Percentiles rank a stretch among this genome's conserved stretches.
These are phyloP conservation scores for Chlamydomonas applanata DNA, from an alignment of 139 green algal genomes.

Conservation along the genomic window DNA sequence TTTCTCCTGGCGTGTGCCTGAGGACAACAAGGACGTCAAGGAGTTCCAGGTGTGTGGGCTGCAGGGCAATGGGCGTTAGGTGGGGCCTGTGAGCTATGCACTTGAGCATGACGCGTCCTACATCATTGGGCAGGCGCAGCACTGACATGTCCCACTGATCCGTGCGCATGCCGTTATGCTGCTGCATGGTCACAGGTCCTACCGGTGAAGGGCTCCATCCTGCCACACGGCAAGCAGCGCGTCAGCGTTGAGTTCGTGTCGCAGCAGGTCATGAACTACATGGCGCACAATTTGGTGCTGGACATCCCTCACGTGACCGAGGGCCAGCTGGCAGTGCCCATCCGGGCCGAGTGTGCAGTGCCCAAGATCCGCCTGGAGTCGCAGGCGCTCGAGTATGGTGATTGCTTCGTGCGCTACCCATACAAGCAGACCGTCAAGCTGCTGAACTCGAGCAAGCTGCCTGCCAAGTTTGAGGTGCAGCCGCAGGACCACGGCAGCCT, in stretches of 20 bases:
- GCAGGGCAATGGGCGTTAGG: too few relatives aligned
- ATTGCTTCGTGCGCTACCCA: slow-evolving; percentile 66
- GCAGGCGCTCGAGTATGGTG: slow-evolving; percentile 64
- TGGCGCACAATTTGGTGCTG: slow-evolving; percentile 48
- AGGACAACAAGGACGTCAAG: slow-evolving; percentile 35
- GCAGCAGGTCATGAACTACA: slow-evolving; percentile 43
- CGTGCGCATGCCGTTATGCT: too few relatives aligned
- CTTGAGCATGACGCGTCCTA: too few relatives aligned
- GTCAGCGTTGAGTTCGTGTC: slow-evolving; percentile 62
- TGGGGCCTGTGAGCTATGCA: too few relatives aligned
- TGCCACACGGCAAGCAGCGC: slow-evolving; percentile 51
- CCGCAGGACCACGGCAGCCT: slow-evolving; percentile 59
- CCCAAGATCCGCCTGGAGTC: slow-evolving; percentile 52
- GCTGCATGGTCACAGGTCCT: slow-evolving; percentile 22
- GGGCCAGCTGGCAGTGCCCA: slow-evolving; percentile 34
- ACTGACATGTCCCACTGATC: too few relatives aligned
- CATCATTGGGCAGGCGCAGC: too few relatives aligned
- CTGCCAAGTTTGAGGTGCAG: slow-evolving; percentile 73
- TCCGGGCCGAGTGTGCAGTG: slow-evolving; percentile 67
- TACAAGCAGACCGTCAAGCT: slow-evolving; percentile 62
- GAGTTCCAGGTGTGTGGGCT: slow-evolving; percentile 53
- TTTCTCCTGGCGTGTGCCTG: slow-evolving; percentile 60
- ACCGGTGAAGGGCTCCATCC: slow-evolving; percentile 56
- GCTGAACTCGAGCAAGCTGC: slow-evolving; percentile 72
- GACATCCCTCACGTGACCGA: slow-evolving; percentile 63